Percentiles rank a stretch among this genome's conserved stretches.
These are phyloP conservation scores for Vicia sativa DNA, from an alignment of 306 rosid species.

Conservation along the genomic window DNA sequence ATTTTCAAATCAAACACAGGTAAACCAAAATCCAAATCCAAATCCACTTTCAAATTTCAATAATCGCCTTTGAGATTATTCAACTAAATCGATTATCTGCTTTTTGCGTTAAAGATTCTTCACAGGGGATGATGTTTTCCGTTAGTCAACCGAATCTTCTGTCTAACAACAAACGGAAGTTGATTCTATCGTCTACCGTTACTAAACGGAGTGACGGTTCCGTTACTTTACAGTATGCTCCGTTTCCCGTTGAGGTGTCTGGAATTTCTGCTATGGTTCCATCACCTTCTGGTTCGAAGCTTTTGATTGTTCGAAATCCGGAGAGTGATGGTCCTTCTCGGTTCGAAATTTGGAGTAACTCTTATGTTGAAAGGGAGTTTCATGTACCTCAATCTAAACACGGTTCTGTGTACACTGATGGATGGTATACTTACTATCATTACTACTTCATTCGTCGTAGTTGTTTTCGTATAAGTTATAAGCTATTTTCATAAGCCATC, in stretches of 20 bases:
- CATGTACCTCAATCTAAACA: constrained; percentile 74
- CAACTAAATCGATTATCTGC: neutral
- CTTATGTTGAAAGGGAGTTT: constrained; percentile 68
- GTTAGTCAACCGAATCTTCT: constrained; percentile 77
- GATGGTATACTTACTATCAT: constrained; percentile 56
- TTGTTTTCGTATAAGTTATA: neutral
- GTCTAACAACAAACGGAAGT: constrained; percentile 76
- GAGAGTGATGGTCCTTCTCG: constrained; percentile 69
- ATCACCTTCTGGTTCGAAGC: constrained; percentile 77
- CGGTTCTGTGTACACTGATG: constrained; percentile 81
- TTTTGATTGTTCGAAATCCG: constrained; percentile 68
- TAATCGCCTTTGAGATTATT: neutral
- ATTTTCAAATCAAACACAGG: constrained; percentile 60
- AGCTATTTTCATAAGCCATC: neutral
- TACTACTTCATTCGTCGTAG: neutral
- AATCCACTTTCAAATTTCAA: neutral
- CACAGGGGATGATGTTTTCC: constrained; percentile 63
- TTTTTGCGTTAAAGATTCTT: constrained; percentile 7
- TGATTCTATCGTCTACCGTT: constrained; percentile 63
- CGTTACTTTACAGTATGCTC: constrained; percentile 67
- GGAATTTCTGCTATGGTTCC: constrained; percentile 80
- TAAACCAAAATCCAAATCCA: constrained; percentile 7
- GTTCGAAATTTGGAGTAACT: constrained; percentile 73
- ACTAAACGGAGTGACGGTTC: constrained; percentile 45
- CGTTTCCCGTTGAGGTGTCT: constrained; percentile 77